phyloP scores from a whole-genome alignment of 495 filamentous ascomycete genomes.

The Neurospora hispaniola region DNA sequence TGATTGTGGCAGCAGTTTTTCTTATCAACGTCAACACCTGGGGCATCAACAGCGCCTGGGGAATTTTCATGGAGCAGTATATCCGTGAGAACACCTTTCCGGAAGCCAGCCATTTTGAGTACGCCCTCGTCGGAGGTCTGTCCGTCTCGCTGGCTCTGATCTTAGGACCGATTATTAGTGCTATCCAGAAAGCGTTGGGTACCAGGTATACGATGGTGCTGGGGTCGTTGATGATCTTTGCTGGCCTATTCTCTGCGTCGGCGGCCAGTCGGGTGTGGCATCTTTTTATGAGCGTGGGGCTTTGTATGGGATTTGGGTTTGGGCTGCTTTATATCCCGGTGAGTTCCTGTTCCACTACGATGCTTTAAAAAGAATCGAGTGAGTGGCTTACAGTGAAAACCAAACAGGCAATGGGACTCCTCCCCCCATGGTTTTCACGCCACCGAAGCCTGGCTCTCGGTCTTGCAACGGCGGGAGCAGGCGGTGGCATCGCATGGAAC shows the following conservation, averaged over 20 bases:
- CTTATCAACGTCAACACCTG: constrained; percentile 43
- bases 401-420: constrained; percentile 39
- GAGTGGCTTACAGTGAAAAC: background rate
- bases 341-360: background rate
- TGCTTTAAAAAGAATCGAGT: background rate
- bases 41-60: constrained; percentile 48
- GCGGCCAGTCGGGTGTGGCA: constrained; percentile 54
- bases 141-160: constrained; percentile 49
- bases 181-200: constrained; percentile 36
- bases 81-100: constrained; percentile 45
- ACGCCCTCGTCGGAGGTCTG: constrained; percentile 60
- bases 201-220: constrained; percentile 42
- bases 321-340: constrained; percentile 60
- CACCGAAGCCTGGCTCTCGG: constrained; percentile 55
- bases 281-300: constrained; percentile 58
- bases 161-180: constrained; percentile 48
- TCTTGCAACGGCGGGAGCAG: constrained; percentile 53
- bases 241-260: constrained; percentile 44
- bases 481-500: constrained; percentile 51
- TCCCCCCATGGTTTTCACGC: constrained; percentile 62
- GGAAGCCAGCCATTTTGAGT: constrained; percentile 45
- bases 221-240: constrained; percentile 44
- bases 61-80: constrained; percentile 50
- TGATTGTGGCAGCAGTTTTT: constrained; percentile 38
- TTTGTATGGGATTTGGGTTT: constrained; percentile 61